Base-by-base conservation (phyloP, 495 filamentous ascomycete genomes). In the Staphylotrichum tortipilum region DNA sequence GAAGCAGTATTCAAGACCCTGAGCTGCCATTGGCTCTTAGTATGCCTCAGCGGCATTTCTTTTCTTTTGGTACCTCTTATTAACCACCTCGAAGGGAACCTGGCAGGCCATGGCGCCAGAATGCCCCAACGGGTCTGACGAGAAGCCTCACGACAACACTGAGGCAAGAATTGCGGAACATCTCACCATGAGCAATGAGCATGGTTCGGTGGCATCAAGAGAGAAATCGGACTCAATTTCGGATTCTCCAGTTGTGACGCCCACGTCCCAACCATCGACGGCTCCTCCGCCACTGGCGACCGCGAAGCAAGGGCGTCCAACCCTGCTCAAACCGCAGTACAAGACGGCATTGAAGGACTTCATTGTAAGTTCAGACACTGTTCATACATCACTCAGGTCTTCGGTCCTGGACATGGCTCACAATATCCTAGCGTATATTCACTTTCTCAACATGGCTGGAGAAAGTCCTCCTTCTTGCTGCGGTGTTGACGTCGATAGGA, bases 381-480 rank as follows among this genome's bases (percentile, higher is more conserved):
- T 4, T 1, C 6, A 2, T 12, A 7, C 21, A 4, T 38, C 11
- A 21, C 14, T 19, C 6, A 36, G 22, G 19, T 8, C 17, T 7
- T 17, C 8, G n/a, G n/a, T n/a, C 31, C 7, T 33, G 18, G 8
- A 30, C 21, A 17, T 41, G 54, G 15, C 56, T 61, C 35, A 59
- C 42, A 17, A 5, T 14, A 15, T 8, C 21, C 17, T n/a, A 76
- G 73, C 67, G 73, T 37, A 74, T 76, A 24, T 76, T 74, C 45
- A 61, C 69, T 14, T 75, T 71, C 51, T 69, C 73, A 40, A 73
- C 73, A 62, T 68, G 62, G 65, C 55, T 57, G 31, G 71, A 76
- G 59, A 67, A 53, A 34, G 8, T 68, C 7, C 44, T 72, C 11
- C 56, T 76, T n/a, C 44, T 60, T 6, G 57, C 66, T 12, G 65